Base-by-base conservation (phyloP, 2,329 filamentous ascomycete genomes). In the Claviceps africana region DNA sequence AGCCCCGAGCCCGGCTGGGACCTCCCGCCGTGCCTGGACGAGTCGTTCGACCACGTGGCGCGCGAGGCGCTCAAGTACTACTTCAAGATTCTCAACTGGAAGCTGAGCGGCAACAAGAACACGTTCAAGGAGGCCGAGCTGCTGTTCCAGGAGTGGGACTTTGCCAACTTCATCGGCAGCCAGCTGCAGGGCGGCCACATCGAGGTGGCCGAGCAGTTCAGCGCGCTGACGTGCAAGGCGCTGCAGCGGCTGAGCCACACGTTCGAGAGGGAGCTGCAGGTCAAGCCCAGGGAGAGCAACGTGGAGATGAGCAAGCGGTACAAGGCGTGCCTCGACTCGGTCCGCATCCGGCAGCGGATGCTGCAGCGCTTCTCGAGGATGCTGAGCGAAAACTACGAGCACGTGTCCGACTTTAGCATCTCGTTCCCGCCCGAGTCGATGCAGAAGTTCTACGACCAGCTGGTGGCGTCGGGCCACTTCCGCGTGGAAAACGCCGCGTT, bases 121-220 rank as follows among this genome's bases (percentile, higher is more conserved):
- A 96, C 90, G 0, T 98, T 98, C 77, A 97, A 97, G 65, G 93
- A 98, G 67, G 93, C 93, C 7, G 93, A 98, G 72, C 85, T 98
- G 57, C 72, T 98, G 47, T 94, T 96, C 64, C 89, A 95, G 62
- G 93, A 98, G 68, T 98, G 93, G 93, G 88, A 89, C 53, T 97
- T 97, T 62, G 94, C 87, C 51, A 97, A 97, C 62, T 83, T 90
- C 60, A 88, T 98, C 53, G 93, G 91, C 28, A 81, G 87, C 48
- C 86, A 93, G 64, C 77, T 98, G n/a, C 84, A 94, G 59, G 86
- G 88, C 31, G 94, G 93, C 56, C 89, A 97, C 65, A 86, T 97
- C 42, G 91, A 97, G 70, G 93, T 97, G 43, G 93, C 93, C 1
- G 93, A 97, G 71, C 93, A 98, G 65, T 98, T 98, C 67, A 94